phyloP scores from a whole-genome alignment of 2,329 filamentous ascomycete genomes.

The Talaromyces amestolkiae region DNA sequence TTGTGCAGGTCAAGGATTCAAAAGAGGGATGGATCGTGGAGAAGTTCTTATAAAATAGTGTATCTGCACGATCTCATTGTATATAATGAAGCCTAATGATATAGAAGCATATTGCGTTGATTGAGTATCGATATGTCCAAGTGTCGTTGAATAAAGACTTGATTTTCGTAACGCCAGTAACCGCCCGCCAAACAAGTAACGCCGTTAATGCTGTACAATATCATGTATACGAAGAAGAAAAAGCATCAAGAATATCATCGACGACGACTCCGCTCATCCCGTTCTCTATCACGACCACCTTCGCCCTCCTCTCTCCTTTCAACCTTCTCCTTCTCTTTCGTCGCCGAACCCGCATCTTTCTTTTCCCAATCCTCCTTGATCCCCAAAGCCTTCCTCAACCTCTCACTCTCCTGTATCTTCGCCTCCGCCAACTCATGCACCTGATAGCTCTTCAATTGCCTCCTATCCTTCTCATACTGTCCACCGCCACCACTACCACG shows the following conservation, averaged over 20 bases:
- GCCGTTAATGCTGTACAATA: constrained; percentile 6
- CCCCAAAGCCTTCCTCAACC: constrained; percentile 78
- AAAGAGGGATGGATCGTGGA: constrained; percentile 74
- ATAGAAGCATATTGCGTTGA: background rate
- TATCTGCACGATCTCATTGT: background rate
- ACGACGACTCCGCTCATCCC: constrained; percentile 1
- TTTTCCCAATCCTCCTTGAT: constrained; percentile 84
- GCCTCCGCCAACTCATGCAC: constrained; percentile 95
- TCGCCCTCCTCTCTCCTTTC: constrained; percentile 8
- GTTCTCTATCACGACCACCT: constrained; percentile 4
- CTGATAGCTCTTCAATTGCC: constrained; percentile 79
- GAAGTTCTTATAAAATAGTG: constrained; percentile 41
- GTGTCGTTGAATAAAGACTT: background rate
- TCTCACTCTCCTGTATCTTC: constrained; percentile 93
- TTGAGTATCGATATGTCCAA: background rate
- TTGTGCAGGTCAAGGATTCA: constrained; percentile 71
- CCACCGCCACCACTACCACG: constrained; percentile 17
- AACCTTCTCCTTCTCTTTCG: constrained; percentile 24
- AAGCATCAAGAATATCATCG: background rate
- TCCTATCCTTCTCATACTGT: constrained; percentile 29
- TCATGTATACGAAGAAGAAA: background rate
- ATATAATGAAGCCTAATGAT: constrained; percentile 3
- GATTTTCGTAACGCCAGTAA: background rate
- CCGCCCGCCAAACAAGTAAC: constrained; percentile 1
- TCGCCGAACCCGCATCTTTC: constrained; percentile 9